Evolutionary conservation across 2,329 filamentous ascomycete species (phyloP).

Genomic region (Alternaria sp.): DNA sequence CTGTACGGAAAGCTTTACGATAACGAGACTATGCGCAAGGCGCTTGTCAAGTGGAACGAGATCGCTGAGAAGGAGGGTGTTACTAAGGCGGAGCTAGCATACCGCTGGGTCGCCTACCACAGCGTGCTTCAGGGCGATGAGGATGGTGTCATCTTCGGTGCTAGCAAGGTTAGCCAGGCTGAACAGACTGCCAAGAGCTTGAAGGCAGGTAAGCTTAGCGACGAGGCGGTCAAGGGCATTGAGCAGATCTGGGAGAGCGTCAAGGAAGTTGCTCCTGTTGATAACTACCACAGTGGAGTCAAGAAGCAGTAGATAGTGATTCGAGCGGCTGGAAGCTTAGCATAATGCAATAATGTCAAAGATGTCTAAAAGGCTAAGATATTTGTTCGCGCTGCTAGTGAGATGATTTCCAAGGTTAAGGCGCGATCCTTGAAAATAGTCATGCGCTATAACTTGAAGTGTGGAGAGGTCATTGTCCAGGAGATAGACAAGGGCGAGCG

Average conservation of each 20-base stretch:
- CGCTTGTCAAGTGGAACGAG: constrained; percentile 51
- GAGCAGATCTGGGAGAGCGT: constrained; percentile 38
- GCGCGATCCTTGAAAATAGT: no score
- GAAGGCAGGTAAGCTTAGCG: constrained; percentile 40
- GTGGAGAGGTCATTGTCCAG: no score
- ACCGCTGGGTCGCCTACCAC: constrained; percentile 56
- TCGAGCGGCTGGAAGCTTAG: background rate
- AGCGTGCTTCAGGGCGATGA: constrained; percentile 48
- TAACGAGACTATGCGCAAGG: constrained; percentile 47
- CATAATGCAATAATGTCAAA: background rate
- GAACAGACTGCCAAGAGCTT: constrained; percentile 33
- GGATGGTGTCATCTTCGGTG: constrained; percentile 56
- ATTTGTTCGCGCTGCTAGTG: no score
- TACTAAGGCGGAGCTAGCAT: constrained; percentile 54
- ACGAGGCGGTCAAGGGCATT: constrained; percentile 31
- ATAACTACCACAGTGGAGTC: constrained; percentile 29
- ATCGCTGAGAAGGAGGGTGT: constrained; percentile 53
- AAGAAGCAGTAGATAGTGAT: background rate
- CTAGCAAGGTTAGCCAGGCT: constrained; percentile 40
- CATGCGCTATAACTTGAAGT: no score
- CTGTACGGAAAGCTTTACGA: constrained; percentile 53
- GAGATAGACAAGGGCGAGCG: no score
- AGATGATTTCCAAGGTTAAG: no score
- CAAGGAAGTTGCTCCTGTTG: constrained; percentile 37
- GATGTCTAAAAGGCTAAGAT: no score